A percentile compares a stretch with the other conserved stretches of the same genome.
Conservation (phyloP, 2,329 filamentous ascomycete species). For the Talaromyces sp. region DNA sequence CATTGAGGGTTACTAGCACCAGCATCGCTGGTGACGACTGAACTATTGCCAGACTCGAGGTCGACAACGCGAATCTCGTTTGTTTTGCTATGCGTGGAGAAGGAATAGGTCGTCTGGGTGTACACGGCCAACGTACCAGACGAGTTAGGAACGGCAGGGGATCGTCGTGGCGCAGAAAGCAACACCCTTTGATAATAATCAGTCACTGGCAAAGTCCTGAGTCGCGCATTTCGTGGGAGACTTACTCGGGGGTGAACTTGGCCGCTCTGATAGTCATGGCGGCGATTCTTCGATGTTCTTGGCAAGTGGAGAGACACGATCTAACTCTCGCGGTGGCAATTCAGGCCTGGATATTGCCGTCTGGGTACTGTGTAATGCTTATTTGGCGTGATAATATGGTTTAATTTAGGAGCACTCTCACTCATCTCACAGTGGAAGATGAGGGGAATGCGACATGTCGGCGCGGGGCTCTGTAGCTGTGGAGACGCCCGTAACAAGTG, state of each 20-base stretch:
- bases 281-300: not conserved
- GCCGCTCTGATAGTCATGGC: constrained; percentile 36
- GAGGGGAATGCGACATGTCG: not conserved
- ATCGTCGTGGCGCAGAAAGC: constrained; percentile 44
- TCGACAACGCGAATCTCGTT: constrained; percentile 45
- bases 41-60: constrained; percentile 35
- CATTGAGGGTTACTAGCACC: constrained; percentile 44
- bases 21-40: constrained; percentile 40
- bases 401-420: not conserved
- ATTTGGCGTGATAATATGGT: not conserved
- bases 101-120: constrained; percentile 47
- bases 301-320: not conserved
- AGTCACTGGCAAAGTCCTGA: not conserved
- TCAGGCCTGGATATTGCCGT: not conserved
- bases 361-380: not conserved
- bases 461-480: not conserved
- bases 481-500: not conserved
- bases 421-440: not conserved
- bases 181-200: constrained; percentile 34
- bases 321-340: not conserved
- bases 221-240: not conserved
- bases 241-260: constrained; percentile 41
- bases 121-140: constrained; percentile 45
- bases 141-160: constrained; percentile 41
- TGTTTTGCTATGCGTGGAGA: constrained; percentile 44